These are phyloP conservation scores for Aspergillus sergii DNA, from an alignment of 2,329 filamentous ascomycete genomes.

Conservation along the genomic window DNA sequence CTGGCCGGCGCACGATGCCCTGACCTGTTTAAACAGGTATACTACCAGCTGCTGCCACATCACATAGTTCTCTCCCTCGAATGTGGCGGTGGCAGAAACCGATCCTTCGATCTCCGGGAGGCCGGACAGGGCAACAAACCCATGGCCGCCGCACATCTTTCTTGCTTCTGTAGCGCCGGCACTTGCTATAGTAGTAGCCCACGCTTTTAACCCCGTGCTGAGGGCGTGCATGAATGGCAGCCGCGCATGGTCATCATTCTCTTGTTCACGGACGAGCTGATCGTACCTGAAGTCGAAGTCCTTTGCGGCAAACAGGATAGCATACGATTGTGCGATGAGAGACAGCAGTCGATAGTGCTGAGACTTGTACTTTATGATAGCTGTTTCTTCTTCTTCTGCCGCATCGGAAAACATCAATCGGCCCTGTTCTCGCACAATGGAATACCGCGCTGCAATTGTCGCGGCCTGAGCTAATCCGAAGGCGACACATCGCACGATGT, in stretches of 20 bases:
- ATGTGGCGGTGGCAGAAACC: conserved; percentile 7
- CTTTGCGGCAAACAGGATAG: conserved; percentile 9
- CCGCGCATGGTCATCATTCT: neutral
- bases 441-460: conserved; percentile 14
- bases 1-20: neutral
- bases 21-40: conserved; percentile 9
- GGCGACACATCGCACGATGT: conserved; percentile 10
- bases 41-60: conserved; percentile 10
- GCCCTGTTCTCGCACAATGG: conserved; percentile 12
- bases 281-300: conserved; percentile 6
- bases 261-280: neutral
- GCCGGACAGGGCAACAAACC: conserved; percentile 8
- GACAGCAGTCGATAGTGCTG: conserved; percentile 13
- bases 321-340: conserved; percentile 12
- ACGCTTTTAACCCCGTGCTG: conserved; percentile 9
- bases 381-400: neutral
- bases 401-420: conserved; percentile 3
- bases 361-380: conserved; percentile 10
- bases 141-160: conserved; percentile 11
- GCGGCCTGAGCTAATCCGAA: conserved; percentile 7
- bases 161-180: conserved; percentile 3
- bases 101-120: conserved; percentile 8
- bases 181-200: neutral
- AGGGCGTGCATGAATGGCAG: conserved; percentile 8
- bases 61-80: conserved; percentile 12